A percentile compares a stretch with the other conserved stretches of the same genome.
Evolutionary conservation across 176 grass and related monocot species (phyloP).

Genomic region (Ananas comosus): DNA sequence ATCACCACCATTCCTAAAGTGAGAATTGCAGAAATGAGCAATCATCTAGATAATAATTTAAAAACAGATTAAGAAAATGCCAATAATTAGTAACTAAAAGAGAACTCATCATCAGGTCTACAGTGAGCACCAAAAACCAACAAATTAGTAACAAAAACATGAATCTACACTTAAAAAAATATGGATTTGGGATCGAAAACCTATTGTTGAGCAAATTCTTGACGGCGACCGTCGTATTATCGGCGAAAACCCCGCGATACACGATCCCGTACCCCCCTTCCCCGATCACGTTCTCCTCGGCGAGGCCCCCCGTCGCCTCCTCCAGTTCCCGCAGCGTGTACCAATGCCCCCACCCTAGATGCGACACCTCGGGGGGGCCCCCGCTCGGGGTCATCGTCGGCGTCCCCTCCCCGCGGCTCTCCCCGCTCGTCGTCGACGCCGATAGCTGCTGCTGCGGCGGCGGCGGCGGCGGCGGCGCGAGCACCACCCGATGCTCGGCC

Average conservation of each 20-base stretch:
- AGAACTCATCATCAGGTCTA: too few relatives aligned
- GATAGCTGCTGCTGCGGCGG: constrained; percentile 24
- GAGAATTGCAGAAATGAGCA: too few relatives aligned
- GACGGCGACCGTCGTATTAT: constrained; percentile 64
- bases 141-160: not conserved
- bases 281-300: constrained; percentile 57
- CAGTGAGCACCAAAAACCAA: not conserved
- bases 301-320: constrained; percentile 48
- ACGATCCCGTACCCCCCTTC: constrained; percentile 89
- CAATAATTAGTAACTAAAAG: too few relatives aligned
- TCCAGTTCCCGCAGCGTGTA: constrained; percentile 64
- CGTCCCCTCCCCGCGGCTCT: constrained; percentile 24
- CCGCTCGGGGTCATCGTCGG: constrained; percentile 9
- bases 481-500: constrained; percentile 29
- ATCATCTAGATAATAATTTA: too few relatives aligned
- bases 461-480: constrained; percentile 25
- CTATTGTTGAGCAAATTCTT: constrained; percentile 94
- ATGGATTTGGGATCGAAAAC: constrained; percentile 18
- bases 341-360: constrained; percentile 59
- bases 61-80: too few relatives aligned
- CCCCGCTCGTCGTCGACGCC: constrained; percentile 19
- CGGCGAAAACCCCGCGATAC: constrained; percentile 51
- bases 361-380: constrained; percentile 40
- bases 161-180: not conserved
- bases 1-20: too few relatives aligned